Evolutionary conservation across 768 basidiomycete genomes (phyloP).

Genomic region (Mycena leptocephala): DNA sequence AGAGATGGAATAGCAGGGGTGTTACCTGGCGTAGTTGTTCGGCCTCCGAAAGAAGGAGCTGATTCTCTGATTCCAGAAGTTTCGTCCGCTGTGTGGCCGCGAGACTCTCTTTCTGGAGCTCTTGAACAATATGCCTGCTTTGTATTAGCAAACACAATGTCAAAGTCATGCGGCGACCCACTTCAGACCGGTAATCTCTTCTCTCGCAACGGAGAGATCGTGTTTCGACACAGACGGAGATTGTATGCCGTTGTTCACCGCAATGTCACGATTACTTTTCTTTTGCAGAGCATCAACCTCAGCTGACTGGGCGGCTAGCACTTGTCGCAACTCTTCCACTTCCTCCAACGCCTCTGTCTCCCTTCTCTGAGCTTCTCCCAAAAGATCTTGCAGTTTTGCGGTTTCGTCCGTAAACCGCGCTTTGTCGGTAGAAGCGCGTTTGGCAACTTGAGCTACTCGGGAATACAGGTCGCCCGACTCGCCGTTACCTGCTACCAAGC

Average conservation of each 20-base stretch:
- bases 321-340: slow-evolving; percentile 46
- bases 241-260: slow-evolving; percentile 61
- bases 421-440: slow-evolving; percentile 67
- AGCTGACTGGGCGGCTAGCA: slow-evolving; percentile 52
- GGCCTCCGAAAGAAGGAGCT: slow-evolving; percentile 74
- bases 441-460: slow-evolving; percentile 64
- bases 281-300: slow-evolving; percentile 75
- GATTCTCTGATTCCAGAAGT: slow-evolving; percentile 85
- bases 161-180: slow-evolving; percentile 47
- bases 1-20: background rate
- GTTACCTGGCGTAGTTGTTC: slow-evolving; percentile 83
- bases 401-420: slow-evolving; percentile 71
- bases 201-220: slow-evolving; percentile 64
- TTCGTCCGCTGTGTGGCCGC: slow-evolving; percentile 75
- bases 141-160: background rate
- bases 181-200: slow-evolving; percentile 91
- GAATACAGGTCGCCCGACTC: slow-evolving; percentile 60
- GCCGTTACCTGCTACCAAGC: slow-evolving; percentile 61
- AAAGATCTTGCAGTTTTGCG: slow-evolving; percentile 62
- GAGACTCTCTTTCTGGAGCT: slow-evolving; percentile 88
- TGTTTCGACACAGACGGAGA: slow-evolving; percentile 62
- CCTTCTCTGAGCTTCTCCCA: slow-evolving; percentile 56
- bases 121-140: slow-evolving; percentile 87
- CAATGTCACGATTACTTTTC: slow-evolving; percentile 72
- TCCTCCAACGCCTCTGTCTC: slow-evolving; percentile 39